Base-by-base conservation (phyloP, 768 basidiomycete genomes). In the Leccinellum luteum region DNA sequence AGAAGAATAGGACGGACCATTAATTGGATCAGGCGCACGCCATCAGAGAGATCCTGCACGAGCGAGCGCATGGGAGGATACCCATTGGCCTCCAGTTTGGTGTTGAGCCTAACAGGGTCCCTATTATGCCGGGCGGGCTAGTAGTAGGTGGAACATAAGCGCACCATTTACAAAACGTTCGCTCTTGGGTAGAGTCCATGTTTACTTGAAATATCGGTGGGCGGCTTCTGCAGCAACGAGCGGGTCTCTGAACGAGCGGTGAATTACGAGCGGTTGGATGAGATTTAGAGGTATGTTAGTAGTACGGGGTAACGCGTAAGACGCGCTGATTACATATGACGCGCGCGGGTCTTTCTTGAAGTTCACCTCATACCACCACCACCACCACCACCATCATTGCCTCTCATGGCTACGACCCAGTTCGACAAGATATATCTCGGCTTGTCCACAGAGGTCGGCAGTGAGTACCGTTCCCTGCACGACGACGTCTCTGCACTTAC, bases 131-230 rank as follows among this genome's bases (percentile, higher is more conserved):
- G 17, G 4, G 38, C 38, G 8, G 32, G 55, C 52, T 51, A 50
- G 38, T 17, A 4, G 25, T 38, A 51, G 55, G 30, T 38, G 31
- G 52, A 12, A 44, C n/a, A 56, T 6, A 32, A 31, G 34, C 63
- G 59, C 60, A 94, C 93, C 93, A 95, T 84, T 94, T 94, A 73
- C 92, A 93, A 70, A 95, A 95, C 2, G 93, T 94, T 60, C 86
- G 77, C 69, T 90, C 85, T 68, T 92, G 90, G 38, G 70, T 73
- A 35, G 71, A 71, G 59, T 73, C 71, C 71, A 73, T 68, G 13
- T 34, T 49, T 41, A 12, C 38, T 51, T 23, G 49, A 31, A 12
- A 35, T 57, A 38, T 48, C 25, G 25, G 25, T 25, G 25, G n/a
- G 25, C 25, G 25, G 25, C 25, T 25, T 25, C 25, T 25, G 25